These are phyloP conservation scores for Macadamia tetraphylla DNA, from an alignment of 164 flowering plant species.

Conservation along the genomic window DNA sequence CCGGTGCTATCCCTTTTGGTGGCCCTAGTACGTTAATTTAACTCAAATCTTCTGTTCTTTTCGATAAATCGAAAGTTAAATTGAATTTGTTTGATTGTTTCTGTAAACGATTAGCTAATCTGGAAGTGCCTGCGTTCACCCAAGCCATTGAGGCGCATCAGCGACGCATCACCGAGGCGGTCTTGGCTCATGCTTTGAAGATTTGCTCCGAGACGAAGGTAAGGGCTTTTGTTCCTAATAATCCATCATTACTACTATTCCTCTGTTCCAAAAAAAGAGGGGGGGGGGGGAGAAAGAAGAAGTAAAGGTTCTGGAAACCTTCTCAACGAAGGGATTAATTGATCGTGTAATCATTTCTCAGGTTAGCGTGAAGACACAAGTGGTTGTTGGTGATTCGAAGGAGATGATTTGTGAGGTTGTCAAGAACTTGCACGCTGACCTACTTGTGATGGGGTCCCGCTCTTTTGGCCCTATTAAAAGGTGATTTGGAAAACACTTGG, in stretches of 20 bases:
- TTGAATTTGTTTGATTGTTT: no score
- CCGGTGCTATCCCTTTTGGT: constrained; percentile 78
- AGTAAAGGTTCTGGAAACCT: no score
- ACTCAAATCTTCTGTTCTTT: not conserved
- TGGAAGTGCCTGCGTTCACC: constrained; percentile 78
- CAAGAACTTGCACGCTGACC: constrained; percentile 61
- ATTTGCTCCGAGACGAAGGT: constrained; percentile 54
- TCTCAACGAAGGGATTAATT: not conserved
- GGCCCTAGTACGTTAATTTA: constrained; percentile 54
- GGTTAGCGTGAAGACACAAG: constrained; percentile 53
- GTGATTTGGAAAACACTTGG: constrained; percentile 22
- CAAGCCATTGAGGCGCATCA: constrained; percentile 88
- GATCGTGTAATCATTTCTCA: constrained; percentile 14
- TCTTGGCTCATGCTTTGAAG: constrained; percentile 51
- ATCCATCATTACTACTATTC: not conserved
- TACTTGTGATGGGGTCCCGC: constrained; percentile 82
- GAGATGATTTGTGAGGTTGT: constrained; percentile 67
- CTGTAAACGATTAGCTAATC: constrained; percentile 22
- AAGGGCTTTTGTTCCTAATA: not conserved
- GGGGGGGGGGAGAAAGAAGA: not conserved
- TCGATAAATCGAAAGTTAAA: no score
- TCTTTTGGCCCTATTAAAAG: constrained; percentile 73
- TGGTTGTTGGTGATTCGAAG: constrained; percentile 74
- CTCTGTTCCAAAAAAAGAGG: not conserved
- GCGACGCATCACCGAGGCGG: constrained; percentile 55